Percentiles rank a stretch among this genome's conserved stretches.
Evolutionary conservation across 2,329 filamentous ascomycete genomes (phyloP).

Genomic region (Chrysoporthe puriensis): DNA sequence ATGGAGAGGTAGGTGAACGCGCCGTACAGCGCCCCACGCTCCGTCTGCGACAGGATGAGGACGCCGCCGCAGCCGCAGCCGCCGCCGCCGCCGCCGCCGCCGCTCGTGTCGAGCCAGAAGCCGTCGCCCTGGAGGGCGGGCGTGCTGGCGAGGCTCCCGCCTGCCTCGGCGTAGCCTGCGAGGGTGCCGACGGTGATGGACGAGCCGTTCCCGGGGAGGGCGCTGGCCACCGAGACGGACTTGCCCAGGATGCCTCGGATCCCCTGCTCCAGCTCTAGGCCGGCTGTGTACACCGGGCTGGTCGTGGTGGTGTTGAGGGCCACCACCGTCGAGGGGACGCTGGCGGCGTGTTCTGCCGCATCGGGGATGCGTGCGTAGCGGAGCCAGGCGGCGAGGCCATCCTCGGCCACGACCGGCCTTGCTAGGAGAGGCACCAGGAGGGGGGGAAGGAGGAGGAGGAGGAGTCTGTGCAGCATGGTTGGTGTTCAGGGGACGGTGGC

Average conservation of each 20-base stretch:
- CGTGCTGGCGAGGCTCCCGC: slow-evolving; percentile 38
- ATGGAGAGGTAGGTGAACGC: slow-evolving; percentile 70
- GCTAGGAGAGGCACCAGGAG: slow-evolving; percentile 32
- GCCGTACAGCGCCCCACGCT: slow-evolving; percentile 70
- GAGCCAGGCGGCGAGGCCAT: slow-evolving; percentile 65
- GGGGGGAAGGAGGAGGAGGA: slow-evolving; percentile 31
- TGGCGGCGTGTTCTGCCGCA: slow-evolving; percentile 38
- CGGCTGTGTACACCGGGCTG: slow-evolving; percentile 63
- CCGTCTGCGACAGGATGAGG: slow-evolving; percentile 66
- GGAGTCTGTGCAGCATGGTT: slow-evolving; percentile 36
- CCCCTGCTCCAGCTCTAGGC: slow-evolving; percentile 60
- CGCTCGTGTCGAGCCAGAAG: slow-evolving; percentile 60
- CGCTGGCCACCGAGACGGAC: slow-evolving; percentile 40
- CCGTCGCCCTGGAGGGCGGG: slow-evolving; percentile 58
- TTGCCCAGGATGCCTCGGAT: slow-evolving; percentile 61
- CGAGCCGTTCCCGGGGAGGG: slow-evolving; percentile 29
- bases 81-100: slow-evolving; percentile 39
- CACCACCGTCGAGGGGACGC: slow-evolving; percentile 53
- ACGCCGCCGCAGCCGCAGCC: slow-evolving; percentile 44
- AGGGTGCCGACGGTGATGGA: slow-evolving; percentile 55
- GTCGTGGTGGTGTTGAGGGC: slow-evolving; percentile 56
- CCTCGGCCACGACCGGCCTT: slow-evolving; percentile 55
- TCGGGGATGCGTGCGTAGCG: slow-evolving; percentile 60
- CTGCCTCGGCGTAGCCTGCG: slow-evolving; percentile 44
- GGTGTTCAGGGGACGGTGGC: background rate